These are phyloP conservation scores for Hyphopichia pseudoburtonii DNA, from an alignment of 1,139 yeast genomes.

Conservation along the genomic window DNA sequence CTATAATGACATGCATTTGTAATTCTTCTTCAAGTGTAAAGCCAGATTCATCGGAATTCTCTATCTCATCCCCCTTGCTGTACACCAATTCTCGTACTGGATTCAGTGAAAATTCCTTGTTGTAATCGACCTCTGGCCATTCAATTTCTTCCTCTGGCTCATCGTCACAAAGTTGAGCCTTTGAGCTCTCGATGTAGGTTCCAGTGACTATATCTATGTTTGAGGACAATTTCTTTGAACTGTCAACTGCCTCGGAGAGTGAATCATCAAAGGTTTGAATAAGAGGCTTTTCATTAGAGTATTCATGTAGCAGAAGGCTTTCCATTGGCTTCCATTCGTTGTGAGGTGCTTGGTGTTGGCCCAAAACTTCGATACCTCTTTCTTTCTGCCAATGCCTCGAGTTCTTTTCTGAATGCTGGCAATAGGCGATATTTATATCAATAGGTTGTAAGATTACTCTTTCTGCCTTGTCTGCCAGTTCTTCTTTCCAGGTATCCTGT, in stretches of 20 bases:
- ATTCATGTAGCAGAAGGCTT: neutral
- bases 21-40: neutral
- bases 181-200: neutral
- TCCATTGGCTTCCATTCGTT: too few species aligned
- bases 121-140: neutral
- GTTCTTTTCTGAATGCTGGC: neutral
- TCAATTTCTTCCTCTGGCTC: neutral
- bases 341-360: too few species aligned
- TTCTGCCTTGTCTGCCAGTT: too few species aligned
- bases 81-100: neutral
- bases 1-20: neutral
- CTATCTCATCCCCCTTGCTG: neutral
- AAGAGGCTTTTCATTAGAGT: neutral
- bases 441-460: neutral
- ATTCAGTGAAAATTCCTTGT: neutral
- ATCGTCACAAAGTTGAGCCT: neutral
- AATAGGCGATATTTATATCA: neutral
- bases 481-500: neutral
- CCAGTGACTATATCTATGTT: neutral
- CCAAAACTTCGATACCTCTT: too few species aligned
- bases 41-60: neutral
- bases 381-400: too few species aligned
- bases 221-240: neutral
- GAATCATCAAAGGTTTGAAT: neutral
- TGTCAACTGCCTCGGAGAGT: neutral